Percentiles rank a stretch among this genome's conserved stretches.
Evolutionary conservation across 2,329 filamentous ascomycete species (phyloP).

Genomic region (Hirsutella minnesotensis): DNA sequence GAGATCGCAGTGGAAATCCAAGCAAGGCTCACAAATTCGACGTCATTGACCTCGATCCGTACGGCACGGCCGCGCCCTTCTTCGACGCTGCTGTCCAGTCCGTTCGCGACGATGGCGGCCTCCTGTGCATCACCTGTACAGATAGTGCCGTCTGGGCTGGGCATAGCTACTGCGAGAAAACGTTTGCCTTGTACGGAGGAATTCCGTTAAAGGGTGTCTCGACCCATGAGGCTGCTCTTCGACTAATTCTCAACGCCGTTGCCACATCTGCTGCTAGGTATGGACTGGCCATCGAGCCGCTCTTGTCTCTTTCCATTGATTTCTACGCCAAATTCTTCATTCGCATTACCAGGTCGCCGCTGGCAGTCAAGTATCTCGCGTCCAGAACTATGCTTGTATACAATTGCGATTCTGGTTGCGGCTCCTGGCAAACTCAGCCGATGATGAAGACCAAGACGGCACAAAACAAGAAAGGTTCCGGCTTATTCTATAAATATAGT

Average conservation of each 20-base stretch:
- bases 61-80: slow-evolving; percentile 87
- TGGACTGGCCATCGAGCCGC: slow-evolving; percentile 77
- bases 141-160: slow-evolving; percentile 94
- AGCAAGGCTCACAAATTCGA: slow-evolving; percentile 54
- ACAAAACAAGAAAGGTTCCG: slow-evolving; percentile 57
- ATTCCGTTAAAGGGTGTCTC: slow-evolving; percentile 73
- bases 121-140: slow-evolving; percentile 92
- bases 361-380: slow-evolving; percentile 79
- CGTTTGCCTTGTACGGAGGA: slow-evolving; percentile 87
- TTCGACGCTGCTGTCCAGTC: slow-evolving; percentile 83
- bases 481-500: slow-evolving; percentile 65
- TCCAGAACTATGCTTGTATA: slow-evolving; percentile 90
- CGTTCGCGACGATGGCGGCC: slow-evolving; percentile 69
- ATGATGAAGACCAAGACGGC: slow-evolving; percentile 57
- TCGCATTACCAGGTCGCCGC: slow-evolving; percentile 64
- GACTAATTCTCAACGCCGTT: slow-evolving; percentile 74
- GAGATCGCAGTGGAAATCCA: slow-evolving; percentile 25
- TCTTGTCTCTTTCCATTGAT: slow-evolving; percentile 88
- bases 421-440: slow-evolving; percentile 78
- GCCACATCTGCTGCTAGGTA: slow-evolving; percentile 73
- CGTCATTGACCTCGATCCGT: slow-evolving; percentile 93
- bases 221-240: slow-evolving; percentile 81
- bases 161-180: slow-evolving; percentile 87
- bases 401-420: slow-evolving; percentile 81
- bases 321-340: slow-evolving; percentile 91